A percentile compares a stretch with the other conserved stretches of the same genome.
phyloP scores from a whole-genome alignment of 148 eudicot genomes.

The Oxyria digyna region DNA sequence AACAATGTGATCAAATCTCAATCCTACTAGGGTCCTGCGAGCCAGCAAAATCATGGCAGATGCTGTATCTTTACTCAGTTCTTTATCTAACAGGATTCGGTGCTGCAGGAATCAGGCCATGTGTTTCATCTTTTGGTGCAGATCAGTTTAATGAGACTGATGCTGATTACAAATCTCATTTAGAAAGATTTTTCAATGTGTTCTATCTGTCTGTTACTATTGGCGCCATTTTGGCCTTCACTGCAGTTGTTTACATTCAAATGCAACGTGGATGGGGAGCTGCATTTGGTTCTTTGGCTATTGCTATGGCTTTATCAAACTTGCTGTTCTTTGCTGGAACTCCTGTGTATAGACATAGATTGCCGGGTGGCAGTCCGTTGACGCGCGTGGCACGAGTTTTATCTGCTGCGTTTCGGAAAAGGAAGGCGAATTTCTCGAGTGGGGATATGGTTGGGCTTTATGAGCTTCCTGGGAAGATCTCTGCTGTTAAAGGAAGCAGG shows the following conservation, averaged over 20 bases:
- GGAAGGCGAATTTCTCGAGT: slow-evolving; percentile 47
- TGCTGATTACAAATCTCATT: slow-evolving; percentile 43
- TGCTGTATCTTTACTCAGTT: slow-evolving; percentile 50
- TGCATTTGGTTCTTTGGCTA: slow-evolving; percentile 63
- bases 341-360: slow-evolving; percentile 63
- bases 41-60: slow-evolving; percentile 76
- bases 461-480: slow-evolving; percentile 72
- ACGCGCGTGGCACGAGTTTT: slow-evolving; percentile 81
- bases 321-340: slow-evolving; percentile 71
- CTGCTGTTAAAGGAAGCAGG: slow-evolving; percentile 68
- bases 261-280: slow-evolving; percentile 78
- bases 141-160: slow-evolving; percentile 85
- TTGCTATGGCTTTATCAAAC: slow-evolving; percentile 75
- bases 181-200: slow-evolving; percentile 69
- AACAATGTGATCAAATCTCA: slow-evolving; percentile 46
- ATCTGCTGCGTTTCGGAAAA: slow-evolving; percentile 64
- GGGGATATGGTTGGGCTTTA: slow-evolving; percentile 59
- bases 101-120: slow-evolving; percentile 86
- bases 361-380: slow-evolving; percentile 90
- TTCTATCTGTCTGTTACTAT: slow-evolving; percentile 71
- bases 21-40: slow-evolving; percentile 65
- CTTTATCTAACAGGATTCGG: slow-evolving; percentile 77
- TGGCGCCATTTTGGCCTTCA: slow-evolving; percentile 77
- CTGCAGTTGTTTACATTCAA: slow-evolving; percentile 71
- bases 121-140: slow-evolving; percentile 85